phyloP scores from a whole-genome alignment of 1,139 yeast species.

The Kazachstania sp. region DNA sequence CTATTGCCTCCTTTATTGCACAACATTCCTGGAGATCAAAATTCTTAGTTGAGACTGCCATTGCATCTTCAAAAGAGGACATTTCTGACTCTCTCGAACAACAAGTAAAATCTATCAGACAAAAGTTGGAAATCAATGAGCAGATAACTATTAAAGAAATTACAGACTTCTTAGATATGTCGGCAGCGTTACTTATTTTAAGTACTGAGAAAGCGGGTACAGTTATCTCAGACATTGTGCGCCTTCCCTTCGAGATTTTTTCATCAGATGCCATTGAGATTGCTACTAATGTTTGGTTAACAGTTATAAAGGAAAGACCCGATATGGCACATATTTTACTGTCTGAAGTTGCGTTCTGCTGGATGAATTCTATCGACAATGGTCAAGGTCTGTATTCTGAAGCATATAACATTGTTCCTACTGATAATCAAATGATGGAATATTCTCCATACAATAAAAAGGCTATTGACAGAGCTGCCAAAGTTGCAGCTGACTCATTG shows the following conservation, averaged over 20 bases:
- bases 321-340: constrained; percentile 52
- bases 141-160: constrained; percentile 32
- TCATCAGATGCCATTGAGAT: constrained; percentile 53
- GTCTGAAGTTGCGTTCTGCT: constrained; percentile 51
- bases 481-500: constrained; percentile 42
- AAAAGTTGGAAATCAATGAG: constrained; percentile 13
- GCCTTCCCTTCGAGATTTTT: constrained; percentile 62
- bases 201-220: constrained; percentile 43
- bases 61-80: constrained; percentile 25
- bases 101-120: constrained; percentile 17
- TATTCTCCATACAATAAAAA: constrained; percentile 76
- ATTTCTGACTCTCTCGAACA: constrained; percentile 19
- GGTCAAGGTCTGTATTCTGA: constrained; percentile 59
- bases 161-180: constrained; percentile 38
- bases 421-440: constrained; percentile 73
- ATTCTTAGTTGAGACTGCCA: constrained; percentile 31
- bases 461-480: constrained; percentile 47
- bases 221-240: constrained; percentile 50
- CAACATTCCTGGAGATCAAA: constrained; percentile 70
- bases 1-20: constrained; percentile 65
- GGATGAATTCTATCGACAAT: constrained; percentile 59
- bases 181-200: constrained; percentile 41
- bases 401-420: constrained; percentile 47
- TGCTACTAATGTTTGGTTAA: constrained; percentile 73
- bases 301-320: constrained; percentile 63